phyloP scores from a whole-genome alignment of 2,329 filamentous ascomycete species.

The Xylaria sp. region DNA sequence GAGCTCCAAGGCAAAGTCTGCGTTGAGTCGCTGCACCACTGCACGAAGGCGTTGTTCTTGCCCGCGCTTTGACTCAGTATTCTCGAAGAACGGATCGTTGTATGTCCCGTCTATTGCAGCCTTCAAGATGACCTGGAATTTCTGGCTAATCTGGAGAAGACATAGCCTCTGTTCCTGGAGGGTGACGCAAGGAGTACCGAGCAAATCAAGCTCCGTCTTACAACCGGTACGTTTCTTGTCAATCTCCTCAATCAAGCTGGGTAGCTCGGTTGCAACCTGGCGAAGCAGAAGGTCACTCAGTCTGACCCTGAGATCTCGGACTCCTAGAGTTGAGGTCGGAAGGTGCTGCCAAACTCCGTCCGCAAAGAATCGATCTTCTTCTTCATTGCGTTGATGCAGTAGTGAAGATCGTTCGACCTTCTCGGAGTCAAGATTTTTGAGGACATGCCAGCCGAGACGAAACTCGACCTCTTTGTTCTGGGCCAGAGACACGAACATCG shows the following conservation, averaged over 20 bases:
- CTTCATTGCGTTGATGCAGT: conserved; percentile 34
- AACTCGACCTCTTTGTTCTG: conserved; percentile 44
- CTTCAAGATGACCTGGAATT: conserved; percentile 39
- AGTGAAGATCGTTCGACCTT: conserved; percentile 26
- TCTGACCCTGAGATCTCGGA: conserved; percentile 42
- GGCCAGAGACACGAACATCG: conserved; percentile 38
- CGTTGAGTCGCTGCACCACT: conserved; percentile 46
- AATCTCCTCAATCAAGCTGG: conserved; percentile 41
- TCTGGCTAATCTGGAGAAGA: conserved; percentile 42
- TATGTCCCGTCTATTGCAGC: conserved; percentile 44
- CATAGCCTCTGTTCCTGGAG: conserved; percentile 43
- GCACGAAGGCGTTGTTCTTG: conserved; percentile 47
- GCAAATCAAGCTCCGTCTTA: conserved; percentile 35
- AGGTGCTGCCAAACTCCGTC: conserved; percentile 37
- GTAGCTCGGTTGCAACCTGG: conserved; percentile 44
- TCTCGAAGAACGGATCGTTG: conserved; percentile 45
- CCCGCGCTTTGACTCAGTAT: conserved; percentile 28
- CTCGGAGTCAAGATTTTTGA: conserved; percentile 43
- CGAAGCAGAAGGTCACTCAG: conserved; percentile 47
- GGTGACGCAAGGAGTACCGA: conserved; percentile 46
- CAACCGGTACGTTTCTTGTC: conserved; percentile 32
- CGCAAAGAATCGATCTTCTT: conserved; percentile 42
- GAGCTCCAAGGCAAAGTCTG: conserved; percentile 37
- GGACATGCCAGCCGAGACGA: conserved; percentile 48
- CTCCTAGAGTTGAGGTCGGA: conserved; percentile 38